phyloP scores from a whole-genome alignment of 495 filamentous ascomycete genomes.

The Jackrogersella minutella region DNA sequence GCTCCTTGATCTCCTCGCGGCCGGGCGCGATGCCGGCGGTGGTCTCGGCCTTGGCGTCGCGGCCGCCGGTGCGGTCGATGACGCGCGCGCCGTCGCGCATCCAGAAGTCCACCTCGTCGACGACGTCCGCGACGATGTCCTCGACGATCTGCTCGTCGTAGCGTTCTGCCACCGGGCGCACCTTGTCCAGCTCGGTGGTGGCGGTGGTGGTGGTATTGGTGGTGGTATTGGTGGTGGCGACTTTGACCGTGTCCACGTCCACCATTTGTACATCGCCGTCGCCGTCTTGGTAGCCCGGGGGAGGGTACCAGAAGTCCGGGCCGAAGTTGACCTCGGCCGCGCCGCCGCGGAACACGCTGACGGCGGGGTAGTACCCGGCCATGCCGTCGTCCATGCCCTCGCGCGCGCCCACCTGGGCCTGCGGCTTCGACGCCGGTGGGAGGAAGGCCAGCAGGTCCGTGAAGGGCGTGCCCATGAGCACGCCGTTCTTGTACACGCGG shows the following conservation, averaged over 20 bases:
- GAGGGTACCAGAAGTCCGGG: conserved; percentile 87
- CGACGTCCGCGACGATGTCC: conserved; percentile 88
- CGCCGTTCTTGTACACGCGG: conserved; percentile 90
- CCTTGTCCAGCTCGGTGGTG: conserved; percentile 27
- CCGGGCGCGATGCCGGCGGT: conserved; percentile 50
- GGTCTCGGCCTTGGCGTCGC: conserved; percentile 50
- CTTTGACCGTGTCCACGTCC: conserved; percentile 44
- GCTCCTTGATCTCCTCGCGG: conserved; percentile 66
- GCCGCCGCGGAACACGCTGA: conserved; percentile 90
- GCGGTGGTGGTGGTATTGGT: conserved; percentile 3
- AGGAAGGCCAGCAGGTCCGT: conserved; percentile 90
- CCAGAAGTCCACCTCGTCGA: conserved; percentile 90
- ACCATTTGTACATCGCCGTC: conserved; percentile 65
- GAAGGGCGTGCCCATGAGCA: conserved; percentile 85
- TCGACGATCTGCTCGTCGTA: conserved; percentile 96
- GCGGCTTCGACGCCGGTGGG: conserved; percentile 84
- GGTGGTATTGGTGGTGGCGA: conserved; percentile 6
- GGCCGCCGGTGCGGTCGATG: conserved; percentile 49
- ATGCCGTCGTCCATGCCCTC: conserved; percentile 90
- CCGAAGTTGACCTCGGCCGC: conserved; percentile 93
- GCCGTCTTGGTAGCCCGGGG: conserved; percentile 57
- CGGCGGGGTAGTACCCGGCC: conserved; percentile 93
- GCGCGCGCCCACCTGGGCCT: conserved; percentile 75
- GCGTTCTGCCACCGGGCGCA: conserved; percentile 75
- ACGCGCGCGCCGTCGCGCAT: conserved; percentile 67